Base-by-base conservation (phyloP, 805 yeast genomes). In the Tanozyma kutaoensis region DNA sequence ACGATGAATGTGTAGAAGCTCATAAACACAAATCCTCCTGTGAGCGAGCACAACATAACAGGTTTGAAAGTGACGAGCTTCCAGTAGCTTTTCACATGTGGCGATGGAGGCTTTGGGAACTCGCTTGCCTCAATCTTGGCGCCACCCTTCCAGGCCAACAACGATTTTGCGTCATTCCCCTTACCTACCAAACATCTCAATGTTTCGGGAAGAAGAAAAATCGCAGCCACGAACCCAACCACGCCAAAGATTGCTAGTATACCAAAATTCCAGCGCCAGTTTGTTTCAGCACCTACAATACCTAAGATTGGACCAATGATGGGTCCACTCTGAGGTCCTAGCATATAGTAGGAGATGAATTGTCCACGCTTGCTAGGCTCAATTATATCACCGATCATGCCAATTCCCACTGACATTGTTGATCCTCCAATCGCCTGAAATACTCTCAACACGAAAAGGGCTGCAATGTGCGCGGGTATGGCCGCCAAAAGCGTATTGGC, bases 1-100 rank as follows among this genome's bases (percentile, higher is more conserved):
- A 70, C 68, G 33, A 64, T 62, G 33, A 69, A 52, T 1, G 63
- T 72, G 34, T 70, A 70, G 36, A 67, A 70, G 12, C 66, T 52
- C 3, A 74, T 67, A 46, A 70, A 69, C n/a, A 68, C 36, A 4
- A 69, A 37, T 1, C 69, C 71, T 3, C 69, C 58, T 20, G 62
- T 57, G 5, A 66, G 23, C 0, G 73, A 62, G 25, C 66, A 56
- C 5, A 68, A 29, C 1, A 59, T 27, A 1, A 69, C 64, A 2
- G 73, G 72, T n/a, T 43, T 42, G 27, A 52, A 58, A 23, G 43
- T 49, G 3, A 66, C 15, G 25, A 66, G 42, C 5, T 38, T 41
- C 43, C 52, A 49, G 31, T 58, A 65, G 4, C 41, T 45, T 18
- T 38, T 45, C 3, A 62, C 24, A 12, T 55, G 50, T 15, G 70